Evolutionary conservation across 2,329 filamentous ascomycete species (phyloP).

Genomic region (Stagonosporopsis rhizophila): DNA sequence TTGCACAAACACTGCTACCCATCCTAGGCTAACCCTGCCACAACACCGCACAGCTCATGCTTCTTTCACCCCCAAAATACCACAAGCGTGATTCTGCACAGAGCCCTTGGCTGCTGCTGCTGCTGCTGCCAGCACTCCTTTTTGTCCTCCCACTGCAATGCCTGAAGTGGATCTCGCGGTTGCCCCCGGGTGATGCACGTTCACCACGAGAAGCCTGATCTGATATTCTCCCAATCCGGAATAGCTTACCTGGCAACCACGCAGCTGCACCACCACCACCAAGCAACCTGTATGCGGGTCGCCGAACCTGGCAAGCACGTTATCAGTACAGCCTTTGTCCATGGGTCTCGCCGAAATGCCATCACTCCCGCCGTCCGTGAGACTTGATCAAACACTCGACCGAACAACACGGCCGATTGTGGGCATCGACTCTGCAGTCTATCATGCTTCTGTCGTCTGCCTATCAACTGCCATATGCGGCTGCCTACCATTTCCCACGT

Average conservation of each 20-base stretch:
- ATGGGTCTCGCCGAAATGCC: neutral
- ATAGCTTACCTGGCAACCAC: slow-evolving; percentile 1
- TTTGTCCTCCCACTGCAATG: slow-evolving; percentile 1
- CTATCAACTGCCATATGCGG: neutral
- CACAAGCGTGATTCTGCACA: no score
- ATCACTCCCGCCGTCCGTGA: neutral
- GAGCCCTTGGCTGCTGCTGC: no score
- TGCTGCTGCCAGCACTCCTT: slow-evolving; percentile 2
- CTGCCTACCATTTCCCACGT: neutral
- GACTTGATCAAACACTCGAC: neutral
- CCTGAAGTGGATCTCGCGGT: neutral
- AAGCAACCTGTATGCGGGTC: slow-evolving; percentile 5
- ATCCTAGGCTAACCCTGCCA: slow-evolving; percentile 11
- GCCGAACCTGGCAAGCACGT: neutral
- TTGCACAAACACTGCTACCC: neutral
- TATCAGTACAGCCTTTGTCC: neutral
- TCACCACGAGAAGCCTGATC: slow-evolving; percentile 9
- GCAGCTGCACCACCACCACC: neutral
- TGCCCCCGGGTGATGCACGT: slow-evolving; percentile 10
- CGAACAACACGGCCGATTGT: neutral
- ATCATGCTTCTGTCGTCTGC: neutral
- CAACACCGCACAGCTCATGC: slow-evolving; percentile 4
- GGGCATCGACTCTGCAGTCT: neutral
- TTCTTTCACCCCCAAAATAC: neutral
- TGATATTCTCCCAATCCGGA: neutral